Percentiles rank a stretch among this genome's conserved stretches.
Evolutionary conservation across 139 green algal genomes (phyloP).

Genomic region (Closterium sp.): DNA sequence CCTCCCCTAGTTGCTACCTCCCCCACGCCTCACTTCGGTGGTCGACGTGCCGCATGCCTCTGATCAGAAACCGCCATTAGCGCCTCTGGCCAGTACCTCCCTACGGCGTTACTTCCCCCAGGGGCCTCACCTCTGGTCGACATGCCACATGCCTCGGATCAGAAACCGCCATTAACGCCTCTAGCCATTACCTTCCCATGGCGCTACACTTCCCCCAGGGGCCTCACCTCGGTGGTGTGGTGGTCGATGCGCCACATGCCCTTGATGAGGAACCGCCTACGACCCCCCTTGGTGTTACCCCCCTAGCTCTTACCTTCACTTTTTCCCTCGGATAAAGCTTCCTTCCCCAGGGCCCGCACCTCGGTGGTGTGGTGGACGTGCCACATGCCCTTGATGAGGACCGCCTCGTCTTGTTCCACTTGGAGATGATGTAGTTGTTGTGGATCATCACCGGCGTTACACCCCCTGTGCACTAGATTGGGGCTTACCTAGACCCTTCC

Average conservation of each 20-base stretch:
- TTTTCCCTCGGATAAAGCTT: too few relatives aligned
- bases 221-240: not conserved
- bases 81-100: too few relatives aligned
- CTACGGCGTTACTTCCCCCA: not conserved
- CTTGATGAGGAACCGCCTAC: not conserved
- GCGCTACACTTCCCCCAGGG: not conserved
- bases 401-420: slow-evolving; percentile 13
- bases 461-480: not conserved
- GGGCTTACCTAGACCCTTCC: not conserved
- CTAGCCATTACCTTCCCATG: too few relatives aligned
- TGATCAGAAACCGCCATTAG: too few relatives aligned
- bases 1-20: too few relatives aligned
- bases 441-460: slow-evolving; percentile 34
- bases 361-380: not conserved
- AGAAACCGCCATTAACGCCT: not conserved
- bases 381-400: slow-evolving; percentile 29
- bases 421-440: slow-evolving; percentile 33
- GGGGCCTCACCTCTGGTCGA: not conserved
- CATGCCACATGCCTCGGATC: not conserved
- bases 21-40: too few relatives aligned
- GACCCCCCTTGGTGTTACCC: not conserved
- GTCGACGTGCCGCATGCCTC: too few relatives aligned
- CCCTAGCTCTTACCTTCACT: too few relatives aligned
- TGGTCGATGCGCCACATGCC: not conserved
- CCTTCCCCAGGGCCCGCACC: not conserved